phyloP scores from a whole-genome alignment of 2,329 filamentous ascomycete species.

The Botrytis paeoniae region DNA sequence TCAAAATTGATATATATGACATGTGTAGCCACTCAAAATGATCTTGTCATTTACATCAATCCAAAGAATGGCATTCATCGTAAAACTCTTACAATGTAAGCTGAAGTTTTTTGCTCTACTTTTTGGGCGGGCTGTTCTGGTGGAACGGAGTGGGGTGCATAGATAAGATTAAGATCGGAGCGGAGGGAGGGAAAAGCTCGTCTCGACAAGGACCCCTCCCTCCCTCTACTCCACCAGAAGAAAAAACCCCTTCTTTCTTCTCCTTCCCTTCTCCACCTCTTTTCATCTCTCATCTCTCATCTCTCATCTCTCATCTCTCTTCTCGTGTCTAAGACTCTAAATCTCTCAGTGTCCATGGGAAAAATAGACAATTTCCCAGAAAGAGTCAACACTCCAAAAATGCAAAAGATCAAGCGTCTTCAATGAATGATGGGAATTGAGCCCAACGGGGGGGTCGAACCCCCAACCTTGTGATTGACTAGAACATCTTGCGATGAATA shows the following conservation, averaged over 20 bases:
- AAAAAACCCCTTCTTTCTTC: not conserved
- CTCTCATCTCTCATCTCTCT: too few species aligned
- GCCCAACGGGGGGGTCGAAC: slow-evolving; percentile 8
- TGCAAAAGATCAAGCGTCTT: not conserved
- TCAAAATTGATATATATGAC: not conserved
- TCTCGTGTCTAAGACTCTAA: not conserved
- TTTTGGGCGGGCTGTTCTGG: not conserved
- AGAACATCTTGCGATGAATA: slow-evolving; percentile 17
- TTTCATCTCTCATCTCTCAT: too few species aligned
- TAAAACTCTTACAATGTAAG: too few species aligned
- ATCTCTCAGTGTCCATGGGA: too few species aligned
- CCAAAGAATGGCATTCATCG: too few species aligned
- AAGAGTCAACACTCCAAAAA: not conserved
- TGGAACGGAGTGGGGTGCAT: not conserved
- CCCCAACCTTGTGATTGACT: slow-evolving; percentile 9
- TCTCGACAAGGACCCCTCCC: not conserved
- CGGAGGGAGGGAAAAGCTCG: not conserved
- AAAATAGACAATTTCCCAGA: accelerated
- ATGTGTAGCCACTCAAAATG: not conserved
- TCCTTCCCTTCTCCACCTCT: not conserved
- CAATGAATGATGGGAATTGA: not conserved
- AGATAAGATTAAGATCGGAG: not conserved
- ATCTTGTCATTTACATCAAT: too few species aligned
- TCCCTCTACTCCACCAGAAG: not conserved
- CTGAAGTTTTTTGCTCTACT: not conserved